Evolutionary conservation across 1,284 basidiomycete genomes (phyloP).

Genomic region (Pascua guehoae): DNA sequence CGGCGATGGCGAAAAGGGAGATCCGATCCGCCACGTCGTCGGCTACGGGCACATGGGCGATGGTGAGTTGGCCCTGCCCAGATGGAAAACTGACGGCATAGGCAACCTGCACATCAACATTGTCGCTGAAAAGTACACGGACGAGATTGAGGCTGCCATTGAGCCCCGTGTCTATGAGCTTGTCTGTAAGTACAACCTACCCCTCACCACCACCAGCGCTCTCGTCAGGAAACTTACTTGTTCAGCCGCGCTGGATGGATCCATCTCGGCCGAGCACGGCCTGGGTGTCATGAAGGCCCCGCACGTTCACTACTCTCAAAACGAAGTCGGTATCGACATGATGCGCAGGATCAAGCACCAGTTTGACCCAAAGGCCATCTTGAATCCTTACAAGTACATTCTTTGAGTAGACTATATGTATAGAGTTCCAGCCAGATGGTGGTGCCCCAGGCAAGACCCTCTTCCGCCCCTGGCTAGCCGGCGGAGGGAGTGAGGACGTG

Average conservation of each 20-base stretch:
- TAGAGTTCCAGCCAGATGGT: no score
- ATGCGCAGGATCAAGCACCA: constrained; percentile 90
- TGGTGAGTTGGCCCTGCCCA: constrained; percentile 65
- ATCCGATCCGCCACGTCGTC: constrained; percentile 72
- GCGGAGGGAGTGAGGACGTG: no score
- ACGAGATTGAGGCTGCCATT: constrained; percentile 77
- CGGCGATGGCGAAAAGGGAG: constrained; percentile 55
- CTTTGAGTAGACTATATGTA: not conserved
- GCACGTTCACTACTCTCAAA: constrained; percentile 86
- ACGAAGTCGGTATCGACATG: constrained; percentile 68
- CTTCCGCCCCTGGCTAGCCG: no score
- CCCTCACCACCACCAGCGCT: no score
- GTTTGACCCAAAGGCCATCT: constrained; percentile 86
- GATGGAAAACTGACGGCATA: constrained; percentile 47
- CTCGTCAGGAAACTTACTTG: not conserved
- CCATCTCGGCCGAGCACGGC: constrained; percentile 95
- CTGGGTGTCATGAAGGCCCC: constrained; percentile 89
- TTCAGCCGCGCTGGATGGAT: constrained; percentile 62
- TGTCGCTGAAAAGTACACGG: constrained; percentile 76
- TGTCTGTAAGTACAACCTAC: constrained; percentile 52
- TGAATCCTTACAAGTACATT: constrained; percentile 58
- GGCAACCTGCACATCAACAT: constrained; percentile 95
- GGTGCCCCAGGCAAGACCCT: no score
- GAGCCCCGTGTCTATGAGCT: constrained; percentile 97
- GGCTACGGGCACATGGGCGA: constrained; percentile 98